phyloP scores from a whole-genome alignment of 2,329 filamentous ascomycete species.

The Ophiostoma himal-ulmi region DNA sequence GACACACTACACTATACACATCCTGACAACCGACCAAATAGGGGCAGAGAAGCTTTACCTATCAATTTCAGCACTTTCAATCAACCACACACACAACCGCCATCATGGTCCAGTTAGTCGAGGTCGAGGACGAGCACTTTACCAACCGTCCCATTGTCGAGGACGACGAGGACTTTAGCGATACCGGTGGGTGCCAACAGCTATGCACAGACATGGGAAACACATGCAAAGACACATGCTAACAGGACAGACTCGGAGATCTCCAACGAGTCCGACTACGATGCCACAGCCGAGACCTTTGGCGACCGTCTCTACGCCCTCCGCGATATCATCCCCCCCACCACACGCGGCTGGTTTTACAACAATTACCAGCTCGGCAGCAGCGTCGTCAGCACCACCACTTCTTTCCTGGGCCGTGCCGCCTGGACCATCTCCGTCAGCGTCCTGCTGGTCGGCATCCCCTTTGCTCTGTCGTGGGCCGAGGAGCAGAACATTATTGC shows the following conservation, averaged over 20 bases:
- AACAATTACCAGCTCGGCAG: slow-evolving; percentile 52
- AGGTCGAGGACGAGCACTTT: slow-evolving; percentile 96
- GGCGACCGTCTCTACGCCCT: slow-evolving; percentile 66
- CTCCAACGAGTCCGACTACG: slow-evolving; percentile 70
- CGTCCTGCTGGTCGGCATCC: slow-evolving; percentile 82
- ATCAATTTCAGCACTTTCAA: too few relatives aligned
- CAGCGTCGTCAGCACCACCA: slow-evolving; percentile 52
- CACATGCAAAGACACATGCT: neutral
- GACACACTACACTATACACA: slow-evolving; percentile 1
- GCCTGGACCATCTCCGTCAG: slow-evolving; percentile 89
- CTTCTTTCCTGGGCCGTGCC: slow-evolving; percentile 73
- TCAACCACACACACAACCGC: slow-evolving; percentile 7
- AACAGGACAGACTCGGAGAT: slow-evolving; percentile 65
- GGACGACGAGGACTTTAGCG: slow-evolving; percentile 86
- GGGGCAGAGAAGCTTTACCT: neutral
- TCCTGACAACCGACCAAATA: neutral
- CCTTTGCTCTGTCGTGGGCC: slow-evolving; percentile 84
- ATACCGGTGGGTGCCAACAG: slow-evolving; percentile 62
- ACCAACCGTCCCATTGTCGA: slow-evolving; percentile 60
- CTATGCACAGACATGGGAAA: neutral
- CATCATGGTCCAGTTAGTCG: slow-evolving; percentile 87
- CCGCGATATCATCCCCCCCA: slow-evolving; percentile 69
- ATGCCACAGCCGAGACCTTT: slow-evolving; percentile 53
- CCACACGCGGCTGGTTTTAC: slow-evolving; percentile 62
- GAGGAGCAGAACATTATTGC: slow-evolving; percentile 96